Base-by-base conservation (phyloP, 164 flowering plant genomes). In the Pachysandra terminalis region DNA sequence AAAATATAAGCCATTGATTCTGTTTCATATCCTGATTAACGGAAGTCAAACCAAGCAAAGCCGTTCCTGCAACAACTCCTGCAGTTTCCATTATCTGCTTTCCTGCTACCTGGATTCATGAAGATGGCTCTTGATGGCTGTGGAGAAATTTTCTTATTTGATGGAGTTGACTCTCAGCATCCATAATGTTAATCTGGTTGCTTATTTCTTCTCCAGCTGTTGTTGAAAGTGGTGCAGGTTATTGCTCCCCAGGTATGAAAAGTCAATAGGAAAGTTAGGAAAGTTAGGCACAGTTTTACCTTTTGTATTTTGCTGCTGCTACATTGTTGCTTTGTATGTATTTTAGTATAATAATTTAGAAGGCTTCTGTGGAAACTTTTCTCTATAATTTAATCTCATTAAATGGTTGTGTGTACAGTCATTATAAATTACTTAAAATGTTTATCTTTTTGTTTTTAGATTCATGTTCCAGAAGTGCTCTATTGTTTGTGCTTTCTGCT, bases 301-400 rank as follows among this genome's bases (percentile, higher is more conserved):
- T 67, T 41, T 40, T 45, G 51, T 45, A 37, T 48, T 37, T 27
- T 32, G 37, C 60, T 71, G 22, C 19, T 25, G 1, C 12, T 14
- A 12, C 26, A n/a, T 22, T n/a, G 24, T 13, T 37, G 63, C 21
- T 27, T 23, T 57, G 32, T 22, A 49, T 63, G 56, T 22, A 25
- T 45, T 63, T 57, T 57, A 24, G 21, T 53, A 28, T 59, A 28
- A 58, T n/a, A 64, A 64, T 35, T 27, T 52, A 21, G 16, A 37
- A 51, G 53, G 58, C 64, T 48, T 16, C 58, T 15, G n/a, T 26
- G 17, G 35, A 61, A 23, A 21, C 5, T 53, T 19, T n/a, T 16
- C 28, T 69, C 0, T 26, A 59, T 26, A 37, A 0, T 28, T 15
- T 23, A 48, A 0, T 37, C 32, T 25, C 69, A 24, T 56, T 25